Percentiles rank a stretch among this genome's conserved stretches.
phyloP scores from a whole-genome alignment of 345 rosid genomes.

The Jatropha curcas region DNA sequence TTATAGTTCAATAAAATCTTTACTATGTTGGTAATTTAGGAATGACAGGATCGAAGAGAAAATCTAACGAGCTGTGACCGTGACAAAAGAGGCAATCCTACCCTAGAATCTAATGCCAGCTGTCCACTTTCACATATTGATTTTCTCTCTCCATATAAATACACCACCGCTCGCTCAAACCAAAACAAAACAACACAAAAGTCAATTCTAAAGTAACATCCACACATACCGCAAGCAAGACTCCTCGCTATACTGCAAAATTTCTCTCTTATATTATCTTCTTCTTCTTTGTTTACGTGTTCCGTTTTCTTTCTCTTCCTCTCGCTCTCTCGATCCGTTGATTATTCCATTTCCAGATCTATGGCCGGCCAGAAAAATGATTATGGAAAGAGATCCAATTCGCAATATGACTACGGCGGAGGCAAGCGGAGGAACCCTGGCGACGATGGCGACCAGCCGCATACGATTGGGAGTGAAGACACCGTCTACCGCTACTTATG shows the following conservation, averaged over 20 bases:
- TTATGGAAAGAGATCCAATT: constrained; percentile 34
- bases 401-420: constrained; percentile 34
- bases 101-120: neutral
- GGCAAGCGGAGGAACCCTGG: constrained; percentile 36
- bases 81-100: neutral
- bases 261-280: neutral
- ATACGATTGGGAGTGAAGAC: constrained; percentile 28
- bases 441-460: constrained; percentile 23
- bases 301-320: neutral
- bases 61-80: neutral
- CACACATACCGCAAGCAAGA: no score
- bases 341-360: neutral
- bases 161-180: neutral
- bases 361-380: constrained; percentile 41
- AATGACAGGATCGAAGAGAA: neutral
- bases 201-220: neutral
- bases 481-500: constrained; percentile 38
- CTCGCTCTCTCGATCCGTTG: neutral
- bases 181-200: neutral
- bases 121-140: neutral
- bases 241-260: no score
- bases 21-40: no score
- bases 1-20: no score
- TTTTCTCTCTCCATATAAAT: neutral
- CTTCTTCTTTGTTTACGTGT: neutral